phyloP scores from a whole-genome alignment of 148 eudicot species.

The Rhododendron ovatum region DNA sequence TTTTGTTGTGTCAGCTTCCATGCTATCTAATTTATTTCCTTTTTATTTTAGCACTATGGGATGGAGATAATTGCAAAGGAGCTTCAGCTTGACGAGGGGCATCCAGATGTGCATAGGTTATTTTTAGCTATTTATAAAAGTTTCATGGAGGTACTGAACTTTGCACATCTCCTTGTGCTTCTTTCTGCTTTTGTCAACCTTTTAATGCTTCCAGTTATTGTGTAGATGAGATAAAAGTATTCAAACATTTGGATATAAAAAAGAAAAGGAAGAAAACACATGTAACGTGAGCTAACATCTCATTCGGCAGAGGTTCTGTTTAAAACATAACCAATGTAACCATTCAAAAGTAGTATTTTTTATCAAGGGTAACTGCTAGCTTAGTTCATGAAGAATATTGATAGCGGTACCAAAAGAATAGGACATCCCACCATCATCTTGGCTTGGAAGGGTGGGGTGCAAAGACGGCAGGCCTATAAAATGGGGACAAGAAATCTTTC shows the following conservation, averaged over 20 bases:
- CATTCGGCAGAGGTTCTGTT: neutral
- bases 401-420: neutral
- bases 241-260: neutral
- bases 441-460: neutral
- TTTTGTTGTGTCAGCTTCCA: neutral
- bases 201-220: neutral
- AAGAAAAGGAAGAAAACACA: neutral
- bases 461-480: neutral
- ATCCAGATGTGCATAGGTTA: slow-evolving; percentile 69
- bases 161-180: neutral
- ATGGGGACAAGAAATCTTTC: neutral
- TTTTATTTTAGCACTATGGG: slow-evolving; percentile 59
- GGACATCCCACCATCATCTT: neutral
- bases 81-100: slow-evolving; percentile 58
- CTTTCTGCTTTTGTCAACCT: neutral
- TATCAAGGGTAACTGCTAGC: neutral
- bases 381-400: neutral
- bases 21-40: neutral
- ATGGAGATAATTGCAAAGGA: slow-evolving; percentile 85
- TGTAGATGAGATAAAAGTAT: neutral
- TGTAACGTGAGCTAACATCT: neutral
- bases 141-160: slow-evolving; percentile 78
- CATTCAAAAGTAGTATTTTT: neutral
- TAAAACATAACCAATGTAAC: neutral
- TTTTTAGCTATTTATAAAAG: slow-evolving; percentile 66